Conservation (phyloP, 345 rosid species). For the Jatropha curcas region DNA sequence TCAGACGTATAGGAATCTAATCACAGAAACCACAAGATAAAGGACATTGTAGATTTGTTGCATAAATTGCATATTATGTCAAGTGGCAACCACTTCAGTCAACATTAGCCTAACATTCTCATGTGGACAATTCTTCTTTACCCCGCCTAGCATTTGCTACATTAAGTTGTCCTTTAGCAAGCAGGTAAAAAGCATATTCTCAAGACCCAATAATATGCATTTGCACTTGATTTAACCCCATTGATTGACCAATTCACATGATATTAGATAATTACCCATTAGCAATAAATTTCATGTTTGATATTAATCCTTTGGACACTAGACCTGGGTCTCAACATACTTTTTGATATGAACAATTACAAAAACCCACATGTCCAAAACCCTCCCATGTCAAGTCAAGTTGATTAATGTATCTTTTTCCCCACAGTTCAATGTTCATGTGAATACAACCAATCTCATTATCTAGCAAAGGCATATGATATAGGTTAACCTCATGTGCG, state of each 20-base stretch:
- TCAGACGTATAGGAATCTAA: neutral
- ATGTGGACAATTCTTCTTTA: no score
- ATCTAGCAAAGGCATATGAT: no score
- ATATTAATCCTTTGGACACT: neutral
- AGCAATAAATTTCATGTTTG: neutral
- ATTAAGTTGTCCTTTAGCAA: neutral
- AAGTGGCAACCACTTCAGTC: neutral
- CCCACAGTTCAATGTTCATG: neutral
- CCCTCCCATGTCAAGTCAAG: neutral
- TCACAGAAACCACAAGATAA: neutral
- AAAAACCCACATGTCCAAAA: neutral
- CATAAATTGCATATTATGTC: neutral
- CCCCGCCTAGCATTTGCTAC: neutral
- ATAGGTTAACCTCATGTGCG: no score
- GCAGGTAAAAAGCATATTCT: neutral
- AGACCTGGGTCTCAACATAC: neutral
- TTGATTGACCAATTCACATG: neutral
- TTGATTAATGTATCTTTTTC: neutral
- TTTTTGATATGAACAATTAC: neutral
- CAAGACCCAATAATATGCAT: neutral
- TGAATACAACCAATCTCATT: neutral
- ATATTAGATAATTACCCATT: neutral
- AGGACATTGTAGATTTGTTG: neutral
- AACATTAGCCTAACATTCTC: no score
- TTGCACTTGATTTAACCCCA: no score